Evolutionary conservation across 208 protist species (phyloP), one percentile per base, ranked within the genome.

Genomic region (Trypanosoma lewisi): DNA sequence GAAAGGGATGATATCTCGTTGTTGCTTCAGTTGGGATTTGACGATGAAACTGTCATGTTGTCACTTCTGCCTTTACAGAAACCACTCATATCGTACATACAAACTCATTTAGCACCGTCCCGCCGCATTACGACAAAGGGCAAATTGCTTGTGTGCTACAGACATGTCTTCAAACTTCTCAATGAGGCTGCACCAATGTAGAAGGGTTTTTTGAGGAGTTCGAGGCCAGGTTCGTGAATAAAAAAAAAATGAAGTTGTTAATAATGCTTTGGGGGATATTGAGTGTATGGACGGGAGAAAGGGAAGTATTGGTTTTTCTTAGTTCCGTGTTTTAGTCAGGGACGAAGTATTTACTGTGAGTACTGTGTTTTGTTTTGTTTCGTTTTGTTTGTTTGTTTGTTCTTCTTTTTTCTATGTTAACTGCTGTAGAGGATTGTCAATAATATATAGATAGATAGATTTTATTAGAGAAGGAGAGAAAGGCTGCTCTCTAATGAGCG

Each of bases 111-210:
- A 3, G 28, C 79, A 0, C 61, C 61, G 7, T 74, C 70, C n/a
- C 69, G 78, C 14, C 36, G 57, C 9, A 68, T 57, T 19, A 37
- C 71, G 0, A 57, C 63, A 3, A 91, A 91, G 64, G 49, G 63
- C 0, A 67, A 77, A 9, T 25, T 91, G 9, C 66, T 92, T 11
- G 4, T 59, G 28, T 81, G 73, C 50, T 89, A 92, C 55, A 79
- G 85, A 4, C 65, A 92, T 58, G 82, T 89, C 23, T 92, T 92
- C 55, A 75, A 54, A 17, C 45, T 76, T 9, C 59, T 92, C n/a
- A 92, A 92, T 45, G 77, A 89, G 30, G 69, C 72, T 21, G 66
- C 64, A 28, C 85, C 85, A 27, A 17, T 61, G 31, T 41, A 68
- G 21, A 53, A 16, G 21, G 48, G 12, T 9, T 17, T 19, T 7